These are phyloP conservation scores for Rhizophagus sp. DNA, from an alignment of 192 early-diverging fungal species.

Conservation along the genomic window DNA sequence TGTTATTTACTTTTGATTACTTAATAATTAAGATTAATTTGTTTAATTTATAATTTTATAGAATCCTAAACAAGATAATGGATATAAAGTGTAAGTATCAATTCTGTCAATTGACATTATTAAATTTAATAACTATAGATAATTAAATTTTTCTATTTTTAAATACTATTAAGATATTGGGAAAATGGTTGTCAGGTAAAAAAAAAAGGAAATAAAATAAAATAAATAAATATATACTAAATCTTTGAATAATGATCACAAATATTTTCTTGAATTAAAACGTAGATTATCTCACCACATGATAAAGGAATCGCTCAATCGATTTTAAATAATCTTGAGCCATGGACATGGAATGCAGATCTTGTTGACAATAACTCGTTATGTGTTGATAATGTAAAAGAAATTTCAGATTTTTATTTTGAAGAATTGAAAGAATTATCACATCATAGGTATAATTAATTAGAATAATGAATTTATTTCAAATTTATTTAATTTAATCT, in stretches of 20 bases:
- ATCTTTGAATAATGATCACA: neutral
- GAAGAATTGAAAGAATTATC: constrained; percentile 51
- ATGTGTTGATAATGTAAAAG: constrained; percentile 57
- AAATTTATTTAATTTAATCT: no score
- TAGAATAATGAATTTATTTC: neutral
- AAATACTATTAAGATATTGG: constrained; percentile 58
- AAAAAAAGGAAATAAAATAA: neutral
- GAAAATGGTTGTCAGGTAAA: constrained; percentile 76
- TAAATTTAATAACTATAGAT: constrained; percentile 24
- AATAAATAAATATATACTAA: no score
- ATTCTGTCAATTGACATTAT: constrained; percentile 29
- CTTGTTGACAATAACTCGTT: constrained; percentile 55
- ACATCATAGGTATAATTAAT: constrained; percentile 23
- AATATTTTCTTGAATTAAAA: neutral
- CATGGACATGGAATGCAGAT: constrained; percentile 69
- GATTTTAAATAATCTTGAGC: constrained; percentile 68
- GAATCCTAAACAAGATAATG: constrained; percentile 94
- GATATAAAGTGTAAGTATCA: constrained; percentile 69
- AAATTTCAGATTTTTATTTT: constrained; percentile 75
- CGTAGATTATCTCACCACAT: constrained; percentile 79
- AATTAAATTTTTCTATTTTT: neutral
- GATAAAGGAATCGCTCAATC: constrained; percentile 77
- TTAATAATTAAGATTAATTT: neutral
- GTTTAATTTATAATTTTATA: constrained; percentile 24
- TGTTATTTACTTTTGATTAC: neutral